Base-by-base conservation (phyloP, 1,139 yeast genomes). In the Blastobotrys illinoisensis region DNA sequence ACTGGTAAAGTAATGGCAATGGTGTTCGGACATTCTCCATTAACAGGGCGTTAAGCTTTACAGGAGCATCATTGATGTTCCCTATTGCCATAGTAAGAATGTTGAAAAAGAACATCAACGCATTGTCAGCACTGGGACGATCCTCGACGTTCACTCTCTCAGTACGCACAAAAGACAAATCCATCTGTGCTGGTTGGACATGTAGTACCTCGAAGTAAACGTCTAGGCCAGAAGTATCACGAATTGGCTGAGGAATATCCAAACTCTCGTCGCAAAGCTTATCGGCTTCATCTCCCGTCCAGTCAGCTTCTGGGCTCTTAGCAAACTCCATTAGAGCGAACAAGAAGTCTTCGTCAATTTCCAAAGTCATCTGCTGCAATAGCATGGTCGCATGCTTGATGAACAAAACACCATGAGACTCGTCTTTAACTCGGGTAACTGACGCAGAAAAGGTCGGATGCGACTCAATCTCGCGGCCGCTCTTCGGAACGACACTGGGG, bases 51-150 rank as follows among this genome's bases (percentile, higher is more conserved):
- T 93, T 89, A 66, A 95, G 74, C 64, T 86, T 82, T 44, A 95
- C 88, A 1, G 99, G 99, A 0, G 99, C 99, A 71, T 93, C 98
- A 66, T 93, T 91, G 57, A 95, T 88, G 69, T 93, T 95, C 26
- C 99, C 99, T 61, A 95, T 82, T 0, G 99, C 96, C 98, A 91
- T 91, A 0, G 98, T 90, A 58, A 95, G 74, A 49, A 93, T 84
- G 67, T 93, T 90, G 62, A 88, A 78, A 64, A 90, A 84, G 70
- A 86, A 86, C 60, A 79, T 70, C 54, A 86, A 65, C 0, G 95
- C 78, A 61, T 86, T 87, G 54, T 81, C 83, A 0, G 88, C 75
- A 0, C 80, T 74, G 0, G 81, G 72, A 51, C 77, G 74, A 54
- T 79, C 86, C 61, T 78, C 81, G 48, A 75, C 80, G 67, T 85